Evolutionary conservation across 2,329 filamentous ascomycete species (phyloP).

Genomic region (Beauveria sp.): DNA sequence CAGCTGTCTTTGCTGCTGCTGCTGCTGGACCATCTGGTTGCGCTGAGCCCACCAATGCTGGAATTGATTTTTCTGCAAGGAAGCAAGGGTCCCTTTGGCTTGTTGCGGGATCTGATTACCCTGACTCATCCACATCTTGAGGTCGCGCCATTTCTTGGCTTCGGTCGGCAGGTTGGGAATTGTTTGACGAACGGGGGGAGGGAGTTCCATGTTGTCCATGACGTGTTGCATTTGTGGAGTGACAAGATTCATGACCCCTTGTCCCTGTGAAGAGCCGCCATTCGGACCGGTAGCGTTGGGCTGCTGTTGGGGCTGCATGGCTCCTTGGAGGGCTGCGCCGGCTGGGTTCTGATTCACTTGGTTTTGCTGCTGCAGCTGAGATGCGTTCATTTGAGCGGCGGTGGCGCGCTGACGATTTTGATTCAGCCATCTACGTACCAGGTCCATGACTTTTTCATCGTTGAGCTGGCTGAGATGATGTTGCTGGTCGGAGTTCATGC

Average conservation of each 20-base stretch:
- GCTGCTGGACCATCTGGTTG: conserved; percentile 16
- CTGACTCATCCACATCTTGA: conserved; percentile 34
- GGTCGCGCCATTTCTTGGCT: conserved; percentile 41
- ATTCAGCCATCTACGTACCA: conserved; percentile 40
- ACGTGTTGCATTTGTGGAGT: conserved; percentile 28
- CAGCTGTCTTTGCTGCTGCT: conserved; percentile 17
- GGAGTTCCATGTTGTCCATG: conserved; percentile 44
- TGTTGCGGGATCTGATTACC: conserved; percentile 24
- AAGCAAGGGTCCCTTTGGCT: conserved; percentile 24
- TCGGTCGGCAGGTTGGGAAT: conserved; percentile 30
- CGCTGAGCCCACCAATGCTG: conserved; percentile 11
- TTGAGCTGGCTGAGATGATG: conserved; percentile 35
- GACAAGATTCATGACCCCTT: conserved; percentile 14
- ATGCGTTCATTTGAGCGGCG: conserved; percentile 22
- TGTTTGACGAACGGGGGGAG: conserved; percentile 25
- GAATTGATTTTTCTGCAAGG: conserved; percentile 34
- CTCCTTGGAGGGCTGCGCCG: conserved; percentile 8
- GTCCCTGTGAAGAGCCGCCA: background rate
- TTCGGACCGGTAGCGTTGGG: conserved; percentile 12
- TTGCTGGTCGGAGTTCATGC: conserved; percentile 40
- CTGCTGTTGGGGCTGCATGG: conserved; percentile 15
- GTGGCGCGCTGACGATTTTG: conserved; percentile 27
- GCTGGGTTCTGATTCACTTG: background rate
- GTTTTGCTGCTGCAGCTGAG: conserved; percentile 18
- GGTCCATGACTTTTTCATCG: conserved; percentile 43